Base-by-base conservation (phyloP, 2,329 filamentous ascomycete species). In the Fusarium pseudocircinatum region DNA sequence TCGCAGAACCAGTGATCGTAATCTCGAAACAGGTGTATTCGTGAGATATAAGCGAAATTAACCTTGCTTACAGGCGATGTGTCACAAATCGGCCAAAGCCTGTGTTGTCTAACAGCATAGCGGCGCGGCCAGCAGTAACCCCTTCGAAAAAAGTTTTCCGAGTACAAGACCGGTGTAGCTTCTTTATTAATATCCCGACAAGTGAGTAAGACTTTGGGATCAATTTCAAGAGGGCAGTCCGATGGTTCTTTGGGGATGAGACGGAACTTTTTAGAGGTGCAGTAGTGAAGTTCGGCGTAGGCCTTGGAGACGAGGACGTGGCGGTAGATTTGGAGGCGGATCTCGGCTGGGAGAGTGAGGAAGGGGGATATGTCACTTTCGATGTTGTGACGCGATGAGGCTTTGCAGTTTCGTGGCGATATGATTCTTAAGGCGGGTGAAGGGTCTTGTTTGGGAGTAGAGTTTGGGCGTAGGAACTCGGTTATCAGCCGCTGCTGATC, bases 291-390 rank as follows among this genome's bases (percentile, higher is more conserved):
- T 12, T 61, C 43, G 9, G 60, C 22, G 7, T 47, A 9, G 12
- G 7, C 6, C 7, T 12, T 11, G 13, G 58, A 69, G 24, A 50
- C 10, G n/a, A 74, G 72, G 1, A 74, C 72, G 1, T 56, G 18
- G 14, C 44, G 57, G 22, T 73, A 75, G 18, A 74, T 63, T 16
- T n/a, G 24, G 14, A 74, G 60, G 15, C 72, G 54, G 9, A 70
- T 50, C 7, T 75, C 72, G 4, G 26, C 22, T 9, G 72, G 69
- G 1, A 74, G 26, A 5, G 26, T 6, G 20, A 73, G 14, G 13
- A 75, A 8, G 14, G 22, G 46, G 20, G 36, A 7, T 6, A 30
- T 18, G 30, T 22, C 37, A 7, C 52, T 56, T 30, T 40, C 11
- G 20, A 40, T 16, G 7, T 18, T 28, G 20, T 42, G 50, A 30